A percentile compares a stretch with the other conserved stretches of the same genome.
Evolutionary conservation across 306 rosid genomes (phyloP).

Genomic region (Prunus dulcis): DNA sequence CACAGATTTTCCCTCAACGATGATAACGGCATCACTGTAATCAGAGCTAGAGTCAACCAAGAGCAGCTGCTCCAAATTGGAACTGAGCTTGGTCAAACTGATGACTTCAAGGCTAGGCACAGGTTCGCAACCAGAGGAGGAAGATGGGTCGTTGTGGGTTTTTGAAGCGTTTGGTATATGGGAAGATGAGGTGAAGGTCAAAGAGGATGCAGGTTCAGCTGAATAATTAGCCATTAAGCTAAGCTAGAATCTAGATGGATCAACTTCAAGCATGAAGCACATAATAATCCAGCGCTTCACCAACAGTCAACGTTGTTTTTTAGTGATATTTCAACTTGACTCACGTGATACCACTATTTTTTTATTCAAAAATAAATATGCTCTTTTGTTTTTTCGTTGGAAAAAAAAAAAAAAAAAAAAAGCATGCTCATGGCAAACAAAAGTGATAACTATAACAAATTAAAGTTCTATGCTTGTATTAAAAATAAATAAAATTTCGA

Average conservation of each 20-base stretch:
- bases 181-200: slow-evolving; percentile 84
- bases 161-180: slow-evolving; percentile 60
- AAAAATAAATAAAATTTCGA: too few species aligned
- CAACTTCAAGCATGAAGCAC: slow-evolving; percentile 9
- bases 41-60: slow-evolving; percentile 38
- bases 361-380: too few species aligned
- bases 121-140: slow-evolving; percentile 43
- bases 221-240: slow-evolving; percentile 55
- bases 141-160: slow-evolving; percentile 35
- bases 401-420: too few species aligned
- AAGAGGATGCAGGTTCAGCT: slow-evolving; percentile 73
- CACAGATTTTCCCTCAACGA: slow-evolving; percentile 40
- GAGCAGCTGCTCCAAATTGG: slow-evolving; percentile 39
- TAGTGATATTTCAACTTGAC: neutral
- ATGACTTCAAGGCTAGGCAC: slow-evolving; percentile 59
- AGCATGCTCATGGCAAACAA: too few species aligned
- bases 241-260: neutral
- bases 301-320: neutral
- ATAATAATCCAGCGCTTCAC: neutral
- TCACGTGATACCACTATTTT: neutral
- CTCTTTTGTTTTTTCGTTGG: too few species aligned
- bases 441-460: too few species aligned
- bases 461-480: too few species aligned
- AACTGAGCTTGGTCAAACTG: slow-evolving; percentile 45
- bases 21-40: slow-evolving; percentile 45